Percentiles rank a stretch among this genome's conserved stretches.
Conservation (phyloP, 108 stramenopile genomes). For the Chaetoceros muelleri region DNA sequence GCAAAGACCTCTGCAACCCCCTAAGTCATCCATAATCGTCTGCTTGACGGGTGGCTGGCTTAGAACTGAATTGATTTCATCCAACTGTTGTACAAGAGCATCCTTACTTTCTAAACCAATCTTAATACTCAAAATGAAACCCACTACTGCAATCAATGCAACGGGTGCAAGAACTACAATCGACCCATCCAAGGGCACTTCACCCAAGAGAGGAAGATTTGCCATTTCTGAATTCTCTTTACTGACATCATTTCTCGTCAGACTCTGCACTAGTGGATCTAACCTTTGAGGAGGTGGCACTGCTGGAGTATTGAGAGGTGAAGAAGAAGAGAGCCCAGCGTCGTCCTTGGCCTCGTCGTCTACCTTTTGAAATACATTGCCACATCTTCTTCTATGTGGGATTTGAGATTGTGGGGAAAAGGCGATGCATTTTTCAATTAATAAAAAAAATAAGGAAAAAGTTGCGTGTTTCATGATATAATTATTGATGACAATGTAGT, state of each 20-base stretch:
- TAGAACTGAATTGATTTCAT: not conserved
- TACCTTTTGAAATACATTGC: no score
- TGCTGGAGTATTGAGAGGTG: not conserved
- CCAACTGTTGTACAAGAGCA: constrained; percentile 18
- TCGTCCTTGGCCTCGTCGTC: no score
- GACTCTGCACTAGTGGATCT: constrained; percentile 56
- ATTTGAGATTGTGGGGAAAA: no score
- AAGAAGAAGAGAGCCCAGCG: no score
- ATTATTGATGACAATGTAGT: no score
- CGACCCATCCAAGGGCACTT: constrained; percentile 55
- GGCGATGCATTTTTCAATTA: no score
- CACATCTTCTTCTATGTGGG: no score
- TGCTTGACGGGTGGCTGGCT: not conserved
- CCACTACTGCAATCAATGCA: constrained; percentile 47
- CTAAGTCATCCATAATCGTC: not conserved
- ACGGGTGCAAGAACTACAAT: constrained; percentile 50
- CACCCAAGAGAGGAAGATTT: constrained; percentile 56
- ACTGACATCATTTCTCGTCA: constrained; percentile 46
- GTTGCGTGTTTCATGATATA: no score
- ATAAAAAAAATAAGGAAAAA: no score
- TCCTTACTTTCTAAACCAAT: constrained; percentile 40
- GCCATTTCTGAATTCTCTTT: constrained; percentile 17
- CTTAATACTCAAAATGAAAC: constrained; percentile 47
- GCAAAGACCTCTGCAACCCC: not conserved
- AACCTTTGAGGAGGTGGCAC: constrained; percentile 16